Percentiles rank a stretch among this genome's conserved stretches.
These are phyloP conservation scores for Cubamyces lactineus DNA, from an alignment of 768 basidiomycete species.

Conservation along the genomic window DNA sequence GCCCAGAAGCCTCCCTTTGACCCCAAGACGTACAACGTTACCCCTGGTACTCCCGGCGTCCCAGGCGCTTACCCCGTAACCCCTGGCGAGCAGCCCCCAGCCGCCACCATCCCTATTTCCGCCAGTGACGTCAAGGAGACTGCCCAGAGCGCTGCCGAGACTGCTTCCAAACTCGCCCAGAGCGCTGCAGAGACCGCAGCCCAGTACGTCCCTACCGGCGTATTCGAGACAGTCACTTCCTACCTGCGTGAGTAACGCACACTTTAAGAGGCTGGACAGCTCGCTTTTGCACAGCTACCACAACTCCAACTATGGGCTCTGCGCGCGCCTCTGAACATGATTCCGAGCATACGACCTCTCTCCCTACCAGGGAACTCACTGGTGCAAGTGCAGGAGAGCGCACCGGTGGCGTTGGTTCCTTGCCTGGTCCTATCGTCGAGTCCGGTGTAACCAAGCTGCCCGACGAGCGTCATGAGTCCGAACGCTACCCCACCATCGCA, in stretches of 20 bases:
- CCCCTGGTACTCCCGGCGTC: constrained; percentile 11
- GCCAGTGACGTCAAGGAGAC: constrained; percentile 15
- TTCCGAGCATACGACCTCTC: constrained; percentile 19
- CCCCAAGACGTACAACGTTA: background rate
- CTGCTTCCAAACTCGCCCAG: constrained; percentile 14
- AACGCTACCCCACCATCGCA: constrained; percentile 15
- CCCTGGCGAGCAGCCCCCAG: constrained; percentile 9
- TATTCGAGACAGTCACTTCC: constrained; percentile 29
- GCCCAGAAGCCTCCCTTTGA: constrained; percentile 22
- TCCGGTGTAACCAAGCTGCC: constrained; percentile 52
- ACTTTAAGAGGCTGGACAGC: too few species aligned
- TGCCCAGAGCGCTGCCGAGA: constrained; percentile 9
- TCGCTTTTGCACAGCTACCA: background rate
- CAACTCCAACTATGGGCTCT: constrained; percentile 14
- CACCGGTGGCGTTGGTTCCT: constrained; percentile 49
- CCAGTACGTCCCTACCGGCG: constrained; percentile 27
- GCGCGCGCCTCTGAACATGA: constrained; percentile 29
- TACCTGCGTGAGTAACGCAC: constrained; percentile 31
- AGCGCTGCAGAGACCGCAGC: constrained; percentile 24
- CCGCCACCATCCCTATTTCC: background rate
- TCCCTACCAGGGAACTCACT: constrained; percentile 19
- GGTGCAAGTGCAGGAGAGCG: constrained; percentile 26
- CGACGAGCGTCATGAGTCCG: constrained; percentile 41
- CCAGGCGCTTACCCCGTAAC: constrained; percentile 27
- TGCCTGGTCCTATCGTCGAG: constrained; percentile 51